Evolutionary conservation across 306 rosid species (phyloP).

Genomic region (Senna tora): DNA sequence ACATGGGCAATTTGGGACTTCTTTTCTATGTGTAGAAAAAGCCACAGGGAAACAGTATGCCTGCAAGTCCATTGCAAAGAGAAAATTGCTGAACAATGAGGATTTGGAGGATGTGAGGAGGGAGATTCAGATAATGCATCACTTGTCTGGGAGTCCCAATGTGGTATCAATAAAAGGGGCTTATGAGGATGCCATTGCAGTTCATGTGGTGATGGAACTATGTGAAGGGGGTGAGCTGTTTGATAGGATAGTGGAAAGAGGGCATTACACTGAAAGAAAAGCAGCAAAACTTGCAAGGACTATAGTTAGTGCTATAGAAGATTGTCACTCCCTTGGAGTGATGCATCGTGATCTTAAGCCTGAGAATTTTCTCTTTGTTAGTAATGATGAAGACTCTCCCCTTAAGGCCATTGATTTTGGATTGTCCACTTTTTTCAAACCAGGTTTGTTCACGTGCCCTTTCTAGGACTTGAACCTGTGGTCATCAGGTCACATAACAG

Average conservation of each 20-base stretch:
- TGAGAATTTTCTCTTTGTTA: slow-evolving; percentile 76
- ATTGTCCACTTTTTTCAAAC: slow-evolving; percentile 79
- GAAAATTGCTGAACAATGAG: slow-evolving; percentile 49
- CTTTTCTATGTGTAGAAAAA: slow-evolving; percentile 66
- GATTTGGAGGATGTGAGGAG: slow-evolving; percentile 85
- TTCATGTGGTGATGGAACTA: slow-evolving; percentile 79
- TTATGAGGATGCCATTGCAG: slow-evolving; percentile 72
- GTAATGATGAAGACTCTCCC: slow-evolving; percentile 63
- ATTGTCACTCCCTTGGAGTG: slow-evolving; percentile 80
- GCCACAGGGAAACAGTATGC: slow-evolving; percentile 64
- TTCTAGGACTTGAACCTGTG: too few species aligned
- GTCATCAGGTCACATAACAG: too few species aligned
- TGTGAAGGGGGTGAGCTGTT: slow-evolving; percentile 88
- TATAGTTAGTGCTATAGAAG: slow-evolving; percentile 61
- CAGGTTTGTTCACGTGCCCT: slow-evolving; percentile 53
- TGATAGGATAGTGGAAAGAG: slow-evolving; percentile 67
- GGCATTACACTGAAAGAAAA: slow-evolving; percentile 73
- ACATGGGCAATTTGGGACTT: slow-evolving; percentile 74
- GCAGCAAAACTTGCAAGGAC: slow-evolving; percentile 77
- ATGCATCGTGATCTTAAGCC: slow-evolving; percentile 94
- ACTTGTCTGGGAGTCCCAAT: slow-evolving; percentile 60
- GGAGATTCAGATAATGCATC: slow-evolving; percentile 89
- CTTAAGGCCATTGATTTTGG: slow-evolving; percentile 90
- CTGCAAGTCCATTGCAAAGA: slow-evolving; percentile 79
- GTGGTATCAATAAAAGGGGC: slow-evolving; percentile 66